phyloP scores from a whole-genome alignment of 2,329 filamentous ascomycete species.

The Penicillium sp. region DNA sequence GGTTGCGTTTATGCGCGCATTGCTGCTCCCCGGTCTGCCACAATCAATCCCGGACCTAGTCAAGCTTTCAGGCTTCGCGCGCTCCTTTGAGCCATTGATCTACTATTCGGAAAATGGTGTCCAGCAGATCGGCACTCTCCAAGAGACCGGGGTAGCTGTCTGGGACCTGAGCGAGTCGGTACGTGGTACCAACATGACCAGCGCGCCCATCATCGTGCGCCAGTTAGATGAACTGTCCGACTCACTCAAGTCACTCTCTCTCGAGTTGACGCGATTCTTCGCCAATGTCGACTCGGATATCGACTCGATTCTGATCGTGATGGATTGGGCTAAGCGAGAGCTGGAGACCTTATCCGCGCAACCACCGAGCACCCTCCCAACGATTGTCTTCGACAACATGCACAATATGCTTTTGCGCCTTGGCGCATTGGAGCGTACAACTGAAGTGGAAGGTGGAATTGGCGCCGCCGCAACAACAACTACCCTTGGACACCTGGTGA shows the following conservation, averaged over 20 bases:
- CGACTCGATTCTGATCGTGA: slow-evolving; percentile 85
- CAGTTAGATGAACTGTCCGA: slow-evolving; percentile 83
- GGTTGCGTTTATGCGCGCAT: slow-evolving; percentile 58
- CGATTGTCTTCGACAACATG: slow-evolving; percentile 72
- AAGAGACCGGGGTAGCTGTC: slow-evolving; percentile 86
- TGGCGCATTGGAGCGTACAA: slow-evolving; percentile 37
- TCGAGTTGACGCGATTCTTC: slow-evolving; percentile 87
- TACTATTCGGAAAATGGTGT: slow-evolving; percentile 90
- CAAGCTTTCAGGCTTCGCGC: slow-evolving; percentile 82
- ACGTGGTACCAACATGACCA: slow-evolving; percentile 83
- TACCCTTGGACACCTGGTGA: slow-evolving; percentile 60
- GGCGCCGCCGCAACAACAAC: slow-evolving; percentile 53
- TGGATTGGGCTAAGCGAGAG: slow-evolving; percentile 92
- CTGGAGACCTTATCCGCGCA: slow-evolving; percentile 63
- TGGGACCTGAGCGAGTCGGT: slow-evolving; percentile 94
- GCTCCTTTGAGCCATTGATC: slow-evolving; percentile 88
- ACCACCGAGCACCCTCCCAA: slow-evolving; percentile 60
- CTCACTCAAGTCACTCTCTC: slow-evolving; percentile 73
- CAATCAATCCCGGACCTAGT: slow-evolving; percentile 76
- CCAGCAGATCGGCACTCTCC: slow-evolving; percentile 77
- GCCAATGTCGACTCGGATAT: slow-evolving; percentile 90
- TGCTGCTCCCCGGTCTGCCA: slow-evolving; percentile 63
- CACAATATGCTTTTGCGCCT: slow-evolving; percentile 66
- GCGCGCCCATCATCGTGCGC: slow-evolving; percentile 75
- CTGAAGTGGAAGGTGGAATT: slow-evolving; percentile 21